phyloP scores from a whole-genome alignment of 2,329 filamentous ascomycete species.

The Colletotrichum sp. region DNA sequence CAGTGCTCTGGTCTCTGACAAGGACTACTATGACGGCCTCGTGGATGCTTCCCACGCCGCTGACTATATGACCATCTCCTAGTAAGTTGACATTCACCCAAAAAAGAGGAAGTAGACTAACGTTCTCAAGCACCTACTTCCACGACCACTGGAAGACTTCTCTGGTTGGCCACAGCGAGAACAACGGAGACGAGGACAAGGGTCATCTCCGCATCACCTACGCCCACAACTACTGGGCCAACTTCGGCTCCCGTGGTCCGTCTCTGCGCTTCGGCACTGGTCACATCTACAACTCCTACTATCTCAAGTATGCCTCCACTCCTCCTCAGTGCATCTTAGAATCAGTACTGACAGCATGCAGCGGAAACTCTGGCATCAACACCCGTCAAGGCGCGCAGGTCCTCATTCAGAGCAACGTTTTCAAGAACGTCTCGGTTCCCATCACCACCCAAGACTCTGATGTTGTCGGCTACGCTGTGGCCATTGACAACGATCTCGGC shows the following conservation, averaged over 20 bases:
- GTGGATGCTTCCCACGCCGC: slow-evolving; percentile 49
- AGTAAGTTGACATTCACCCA: background rate
- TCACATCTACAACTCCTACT: slow-evolving; percentile 52
- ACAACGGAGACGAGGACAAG: slow-evolving; percentile 60
- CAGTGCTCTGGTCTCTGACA: slow-evolving; percentile 37
- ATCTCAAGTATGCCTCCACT: slow-evolving; percentile 27
- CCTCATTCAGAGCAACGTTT: slow-evolving; percentile 54
- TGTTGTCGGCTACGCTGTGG: slow-evolving; percentile 5
- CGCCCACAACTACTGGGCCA: slow-evolving; percentile 64
- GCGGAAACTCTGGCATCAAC: slow-evolving; percentile 54
- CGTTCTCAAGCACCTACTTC: slow-evolving; percentile 37
- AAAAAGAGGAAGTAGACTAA: background rate
- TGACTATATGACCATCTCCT: slow-evolving; percentile 47
- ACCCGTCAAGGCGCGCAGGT: slow-evolving; percentile 57
- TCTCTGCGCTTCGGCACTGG: slow-evolving; percentile 67
- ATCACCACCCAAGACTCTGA: slow-evolving; percentile 33
- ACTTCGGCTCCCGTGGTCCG: slow-evolving; percentile 65
- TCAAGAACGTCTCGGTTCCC: slow-evolving; percentile 28
- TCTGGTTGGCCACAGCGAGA: slow-evolving; percentile 65
- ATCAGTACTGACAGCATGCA: background rate
- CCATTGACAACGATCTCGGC: slow-evolving; percentile 14
- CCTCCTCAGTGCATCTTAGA: background rate
- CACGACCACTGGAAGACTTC: slow-evolving; percentile 65
- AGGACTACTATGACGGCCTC: slow-evolving; percentile 49
- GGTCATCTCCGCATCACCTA: slow-evolving; percentile 65